Percentiles rank a stretch among this genome's conserved stretches.
These are phyloP conservation scores for Aethionema arabicum DNA, from an alignment of 345 rosid species.

Conservation along the genomic window DNA sequence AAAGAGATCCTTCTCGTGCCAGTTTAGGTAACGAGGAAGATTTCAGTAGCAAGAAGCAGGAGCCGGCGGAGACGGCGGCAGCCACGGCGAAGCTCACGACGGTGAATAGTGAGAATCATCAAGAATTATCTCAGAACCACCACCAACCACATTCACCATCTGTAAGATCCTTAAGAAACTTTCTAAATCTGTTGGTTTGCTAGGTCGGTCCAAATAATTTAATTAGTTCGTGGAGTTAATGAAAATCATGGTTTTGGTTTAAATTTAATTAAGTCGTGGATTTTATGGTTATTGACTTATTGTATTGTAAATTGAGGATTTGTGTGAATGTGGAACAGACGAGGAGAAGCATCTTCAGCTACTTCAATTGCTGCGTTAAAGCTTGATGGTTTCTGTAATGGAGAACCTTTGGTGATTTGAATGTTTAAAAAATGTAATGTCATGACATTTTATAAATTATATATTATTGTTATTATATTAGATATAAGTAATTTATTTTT, in stretches of 20 bases:
- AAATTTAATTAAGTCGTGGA: too few relatives aligned
- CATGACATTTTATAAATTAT: not conserved
- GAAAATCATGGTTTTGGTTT: too few relatives aligned
- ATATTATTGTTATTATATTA: slow-evolving; percentile 8
- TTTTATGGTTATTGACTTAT: not conserved
- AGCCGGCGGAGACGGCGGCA: slow-evolving; percentile 32
- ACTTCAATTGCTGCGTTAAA: slow-evolving; percentile 77
- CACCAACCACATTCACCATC: slow-evolving; percentile 60
- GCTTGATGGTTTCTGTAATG: slow-evolving; percentile 43
- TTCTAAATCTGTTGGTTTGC: not conserved
- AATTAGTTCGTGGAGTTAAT: too few relatives aligned
- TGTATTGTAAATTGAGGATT: slow-evolving; percentile 1
- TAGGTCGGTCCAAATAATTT: too few relatives aligned
- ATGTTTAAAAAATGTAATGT: slow-evolving; percentile 25
- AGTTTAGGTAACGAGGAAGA: slow-evolving; percentile 95
- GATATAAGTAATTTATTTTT: not conserved
- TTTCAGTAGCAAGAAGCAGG: slow-evolving; percentile 36
- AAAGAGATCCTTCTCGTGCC: slow-evolving; percentile 85
- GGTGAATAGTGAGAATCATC: slow-evolving; percentile 31
- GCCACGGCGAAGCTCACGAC: slow-evolving; percentile 30
- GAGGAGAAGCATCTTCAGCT: slow-evolving; percentile 72
- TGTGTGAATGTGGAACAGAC: slow-evolving; percentile 44
- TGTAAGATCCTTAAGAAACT: slow-evolving; percentile 48
- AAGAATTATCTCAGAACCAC: slow-evolving; percentile 40
- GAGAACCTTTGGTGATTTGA: slow-evolving; percentile 18